A percentile compares a stretch with the other conserved stretches of the same genome.
Conservation (phyloP, 2,329 filamentous ascomycete species). For the Fulvia fulva region DNA sequence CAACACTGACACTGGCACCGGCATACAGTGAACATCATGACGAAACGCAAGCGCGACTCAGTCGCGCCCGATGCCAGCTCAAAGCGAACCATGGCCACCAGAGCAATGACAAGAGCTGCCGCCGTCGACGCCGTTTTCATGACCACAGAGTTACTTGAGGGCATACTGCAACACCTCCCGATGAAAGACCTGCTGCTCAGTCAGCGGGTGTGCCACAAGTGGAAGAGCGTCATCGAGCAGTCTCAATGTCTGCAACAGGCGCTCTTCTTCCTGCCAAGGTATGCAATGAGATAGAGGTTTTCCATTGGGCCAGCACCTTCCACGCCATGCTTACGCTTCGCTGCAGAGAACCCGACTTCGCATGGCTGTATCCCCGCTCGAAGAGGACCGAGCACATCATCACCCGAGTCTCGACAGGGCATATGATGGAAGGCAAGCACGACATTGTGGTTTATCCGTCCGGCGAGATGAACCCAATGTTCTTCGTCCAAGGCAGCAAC, state of each 20-base stretch:
- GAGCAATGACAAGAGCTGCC: not conserved
- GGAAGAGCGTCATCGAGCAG: not conserved
- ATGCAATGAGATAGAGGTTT: not conserved
- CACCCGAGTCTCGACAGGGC: not conserved
- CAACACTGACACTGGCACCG: too few species aligned
- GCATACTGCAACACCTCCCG: not conserved
- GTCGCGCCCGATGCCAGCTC: not conserved
- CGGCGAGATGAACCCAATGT: not conserved
- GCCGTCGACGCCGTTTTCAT: not conserved
- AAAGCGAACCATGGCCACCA: not conserved
- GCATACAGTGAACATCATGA: too few species aligned
- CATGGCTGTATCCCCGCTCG: not conserved
- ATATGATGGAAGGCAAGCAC: not conserved
- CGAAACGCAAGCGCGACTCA: not conserved
- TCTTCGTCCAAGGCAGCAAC: not conserved
- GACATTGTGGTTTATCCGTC: not conserved
- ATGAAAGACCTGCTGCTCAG: constrained; percentile 1
- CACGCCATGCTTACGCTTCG: not conserved
- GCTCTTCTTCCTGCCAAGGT: not conserved
- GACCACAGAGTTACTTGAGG: constrained; percentile 3
- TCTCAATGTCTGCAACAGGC: not conserved
- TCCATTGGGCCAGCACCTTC: too few species aligned
- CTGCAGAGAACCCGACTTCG: not conserved
- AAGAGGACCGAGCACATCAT: not conserved
- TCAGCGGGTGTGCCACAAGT: not conserved